A percentile compares a stretch with the other conserved stretches of the same genome.
Conservation (phyloP, 495 filamentous ascomycete genomes). For the Coniosporium apollinis region DNA sequence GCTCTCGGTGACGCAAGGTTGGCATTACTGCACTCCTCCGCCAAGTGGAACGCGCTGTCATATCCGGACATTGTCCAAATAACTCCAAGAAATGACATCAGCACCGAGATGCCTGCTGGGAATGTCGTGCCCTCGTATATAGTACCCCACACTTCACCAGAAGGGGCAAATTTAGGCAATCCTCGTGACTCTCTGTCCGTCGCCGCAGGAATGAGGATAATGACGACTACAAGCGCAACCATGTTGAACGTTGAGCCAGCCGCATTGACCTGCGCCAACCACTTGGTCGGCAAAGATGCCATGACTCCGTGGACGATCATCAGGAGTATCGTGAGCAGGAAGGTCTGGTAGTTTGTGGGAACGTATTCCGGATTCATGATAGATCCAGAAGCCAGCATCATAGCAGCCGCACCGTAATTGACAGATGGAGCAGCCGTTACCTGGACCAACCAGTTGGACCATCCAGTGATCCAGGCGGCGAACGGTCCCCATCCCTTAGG, state of each 20-base stretch:
- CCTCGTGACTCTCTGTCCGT: slow-evolving; percentile 30
- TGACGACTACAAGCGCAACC: slow-evolving; percentile 44
- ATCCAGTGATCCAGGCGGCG: slow-evolving; percentile 42
- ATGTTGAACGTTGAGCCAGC: slow-evolving; percentile 62
- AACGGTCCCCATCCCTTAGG: slow-evolving; percentile 59
- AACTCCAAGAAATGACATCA: slow-evolving; percentile 61
- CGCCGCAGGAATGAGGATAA: slow-evolving; percentile 54
- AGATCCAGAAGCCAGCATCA: slow-evolving; percentile 57
- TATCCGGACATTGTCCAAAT: slow-evolving; percentile 56
- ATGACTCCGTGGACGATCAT: slow-evolving; percentile 56
- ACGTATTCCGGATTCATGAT: slow-evolving; percentile 49
- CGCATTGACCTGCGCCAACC: slow-evolving; percentile 62
- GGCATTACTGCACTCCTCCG: slow-evolving; percentile 65
- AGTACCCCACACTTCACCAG: slow-evolving; percentile 48
- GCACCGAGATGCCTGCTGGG: slow-evolving; percentile 50
- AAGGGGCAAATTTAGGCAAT: slow-evolving; percentile 44
- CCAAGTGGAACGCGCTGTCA: slow-evolving; percentile 60
- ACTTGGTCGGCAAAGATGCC: slow-evolving; percentile 57
- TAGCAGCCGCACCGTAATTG: slow-evolving; percentile 43
- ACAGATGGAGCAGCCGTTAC: slow-evolving; percentile 55
- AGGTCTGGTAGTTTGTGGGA: slow-evolving; percentile 51
- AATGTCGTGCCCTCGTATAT: slow-evolving; percentile 56
- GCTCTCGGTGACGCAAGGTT: slow-evolving; percentile 57
- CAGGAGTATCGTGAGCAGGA: slow-evolving; percentile 50
- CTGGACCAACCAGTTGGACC: slow-evolving; percentile 43